These are phyloP conservation scores for Xylariales sp. DNA, from an alignment of 2,329 filamentous ascomycete genomes.

Conservation along the genomic window DNA sequence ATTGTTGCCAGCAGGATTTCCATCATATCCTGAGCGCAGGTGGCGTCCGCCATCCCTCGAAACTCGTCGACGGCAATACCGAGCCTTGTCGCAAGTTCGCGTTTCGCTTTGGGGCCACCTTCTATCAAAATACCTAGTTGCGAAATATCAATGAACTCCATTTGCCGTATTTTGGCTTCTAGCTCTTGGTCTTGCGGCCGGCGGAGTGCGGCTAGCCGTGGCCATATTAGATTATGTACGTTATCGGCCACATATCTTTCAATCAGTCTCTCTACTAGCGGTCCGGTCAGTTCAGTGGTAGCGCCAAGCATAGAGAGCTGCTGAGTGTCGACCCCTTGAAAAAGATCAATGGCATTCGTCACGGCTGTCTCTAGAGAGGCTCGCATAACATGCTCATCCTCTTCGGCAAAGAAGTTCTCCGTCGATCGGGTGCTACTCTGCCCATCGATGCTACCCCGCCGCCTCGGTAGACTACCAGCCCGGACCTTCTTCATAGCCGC, in stretches of 20 bases:
- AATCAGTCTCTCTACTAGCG: conserved; percentile 91
- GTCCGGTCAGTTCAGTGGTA: conserved; percentile 92
- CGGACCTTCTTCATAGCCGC: conserved; percentile 66
- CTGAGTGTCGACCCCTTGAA: conserved; percentile 94
- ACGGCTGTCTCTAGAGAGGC: conserved; percentile 91
- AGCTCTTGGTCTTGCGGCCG: conserved; percentile 86
- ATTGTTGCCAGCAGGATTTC: conserved; percentile 82
- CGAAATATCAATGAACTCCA: conserved; percentile 93
- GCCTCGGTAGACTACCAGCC: conserved; percentile 60
- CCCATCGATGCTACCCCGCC: conserved; percentile 52
- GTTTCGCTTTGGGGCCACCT: conserved; percentile 80
- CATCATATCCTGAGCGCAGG: conserved; percentile 90
- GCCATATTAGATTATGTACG: conserved; percentile 89
- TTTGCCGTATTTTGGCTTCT: conserved; percentile 89
- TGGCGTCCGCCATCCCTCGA: conserved; percentile 81
- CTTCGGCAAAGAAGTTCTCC: conserved; percentile 80
- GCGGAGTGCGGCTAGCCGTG: conserved; percentile 80
- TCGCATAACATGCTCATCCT: conserved; percentile 92
- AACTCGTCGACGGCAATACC: conserved; percentile 87
- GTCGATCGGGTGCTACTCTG: conserved; percentile 60
- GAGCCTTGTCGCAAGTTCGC: conserved; percentile 81
- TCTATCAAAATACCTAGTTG: conserved; percentile 92
- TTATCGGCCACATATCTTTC: conserved; percentile 95
- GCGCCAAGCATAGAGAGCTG: conserved; percentile 91
- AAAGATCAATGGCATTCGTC: conserved; percentile 92